These are phyloP conservation scores for Candida railenensis DNA, from an alignment of 805 yeast species.

Conservation along the genomic window DNA sequence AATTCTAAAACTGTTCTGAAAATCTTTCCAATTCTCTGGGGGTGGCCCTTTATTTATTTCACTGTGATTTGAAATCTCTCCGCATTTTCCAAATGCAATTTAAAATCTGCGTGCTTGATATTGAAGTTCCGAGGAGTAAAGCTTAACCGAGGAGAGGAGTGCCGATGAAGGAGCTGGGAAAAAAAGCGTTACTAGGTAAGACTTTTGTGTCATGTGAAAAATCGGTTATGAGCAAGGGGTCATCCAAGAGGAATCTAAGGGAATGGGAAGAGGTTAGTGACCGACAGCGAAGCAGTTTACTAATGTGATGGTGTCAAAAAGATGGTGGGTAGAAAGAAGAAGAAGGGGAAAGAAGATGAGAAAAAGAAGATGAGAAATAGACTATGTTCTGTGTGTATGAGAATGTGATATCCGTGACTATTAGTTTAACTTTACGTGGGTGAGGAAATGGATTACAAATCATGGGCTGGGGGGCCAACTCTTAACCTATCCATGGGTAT, in stretches of 20 bases:
- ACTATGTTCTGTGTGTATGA: no score
- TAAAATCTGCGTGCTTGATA: constrained; percentile 1
- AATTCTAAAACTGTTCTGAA: neutral
- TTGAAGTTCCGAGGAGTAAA: constrained; percentile 3
- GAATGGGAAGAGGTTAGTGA: no score
- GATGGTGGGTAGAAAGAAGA: no score
- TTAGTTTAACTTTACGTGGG: no score
- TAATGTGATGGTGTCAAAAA: no score
- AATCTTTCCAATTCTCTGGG: neutral
- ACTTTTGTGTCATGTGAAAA: neutral
- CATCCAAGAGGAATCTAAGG: neutral
- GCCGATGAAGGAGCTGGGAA: neutral
- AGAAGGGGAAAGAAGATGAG: no score
- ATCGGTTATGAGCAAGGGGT: neutral
- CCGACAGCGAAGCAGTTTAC: neutral
- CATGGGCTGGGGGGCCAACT: no score
- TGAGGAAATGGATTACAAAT: no score
- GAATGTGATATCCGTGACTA: no score
- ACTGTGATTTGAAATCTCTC: neutral
- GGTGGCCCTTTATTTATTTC: neutral
- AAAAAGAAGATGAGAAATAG: no score
- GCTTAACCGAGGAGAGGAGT: constrained; percentile 4
- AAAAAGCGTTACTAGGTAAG: neutral
- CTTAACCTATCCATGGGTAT: no score
- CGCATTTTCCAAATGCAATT: neutral